These are phyloP conservation scores for Dendrobium chrysotoxum DNA, from an alignment of 106 monocot genomes.

Conservation along the genomic window DNA sequence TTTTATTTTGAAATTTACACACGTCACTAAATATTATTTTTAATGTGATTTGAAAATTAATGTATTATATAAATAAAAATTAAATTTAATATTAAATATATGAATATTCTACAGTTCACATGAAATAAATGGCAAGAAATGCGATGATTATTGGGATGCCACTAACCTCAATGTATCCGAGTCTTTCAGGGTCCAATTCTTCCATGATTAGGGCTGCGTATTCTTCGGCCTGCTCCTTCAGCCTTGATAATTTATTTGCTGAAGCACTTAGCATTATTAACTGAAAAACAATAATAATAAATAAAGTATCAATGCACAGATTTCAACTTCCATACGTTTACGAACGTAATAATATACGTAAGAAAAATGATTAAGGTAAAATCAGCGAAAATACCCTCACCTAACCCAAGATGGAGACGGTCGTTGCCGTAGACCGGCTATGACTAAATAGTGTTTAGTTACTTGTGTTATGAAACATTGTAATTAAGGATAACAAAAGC, in stretches of 20 bases:
- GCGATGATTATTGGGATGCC: background rate
- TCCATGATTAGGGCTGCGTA: constrained; percentile 96
- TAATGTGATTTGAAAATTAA: no score
- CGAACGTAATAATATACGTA: background rate
- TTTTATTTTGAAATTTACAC: no score
- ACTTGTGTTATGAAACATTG: background rate
- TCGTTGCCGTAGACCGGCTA: background rate
- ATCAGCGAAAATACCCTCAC: background rate
- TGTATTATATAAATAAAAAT: no score
- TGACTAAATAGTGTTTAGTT: background rate
- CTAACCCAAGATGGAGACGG: background rate
- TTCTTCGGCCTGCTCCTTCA: constrained; percentile 91
- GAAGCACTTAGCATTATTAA: constrained; percentile 91
- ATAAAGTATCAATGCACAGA: no score
- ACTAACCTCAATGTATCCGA: constrained; percentile 81
- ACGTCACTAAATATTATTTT: no score
- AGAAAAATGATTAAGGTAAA: background rate
- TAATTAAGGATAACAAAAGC: background rate
- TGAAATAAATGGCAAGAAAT: no score
- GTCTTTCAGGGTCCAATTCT: constrained; percentile 78
- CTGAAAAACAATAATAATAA: constrained; percentile 17
- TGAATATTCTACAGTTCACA: no score
- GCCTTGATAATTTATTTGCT: constrained; percentile 62
- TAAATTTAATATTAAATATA: no score
- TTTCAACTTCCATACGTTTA: no score